phyloP scores from a whole-genome alignment of 2,329 filamentous ascomycete species.

The Cladobotryum mycophilum region DNA sequence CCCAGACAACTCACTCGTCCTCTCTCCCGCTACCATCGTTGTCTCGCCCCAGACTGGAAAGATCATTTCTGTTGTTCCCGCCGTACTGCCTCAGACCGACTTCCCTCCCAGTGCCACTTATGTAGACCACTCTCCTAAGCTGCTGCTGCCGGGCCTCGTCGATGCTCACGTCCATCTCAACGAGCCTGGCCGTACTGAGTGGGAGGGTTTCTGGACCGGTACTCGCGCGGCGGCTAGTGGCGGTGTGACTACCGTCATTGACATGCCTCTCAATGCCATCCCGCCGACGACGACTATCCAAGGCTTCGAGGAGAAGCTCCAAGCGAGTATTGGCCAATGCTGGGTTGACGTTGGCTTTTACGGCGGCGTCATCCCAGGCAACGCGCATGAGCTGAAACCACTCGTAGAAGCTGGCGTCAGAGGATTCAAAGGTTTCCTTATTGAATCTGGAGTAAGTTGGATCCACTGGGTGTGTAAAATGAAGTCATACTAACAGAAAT shows the following conservation, averaged over 20 bases:
- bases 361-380: slow-evolving; percentile 88
- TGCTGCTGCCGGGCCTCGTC: slow-evolving; percentile 85
- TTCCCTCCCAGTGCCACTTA: slow-evolving; percentile 72
- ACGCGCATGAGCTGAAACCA: slow-evolving; percentile 68
- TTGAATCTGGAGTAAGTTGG: slow-evolving; percentile 78
- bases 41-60: slow-evolving; percentile 76
- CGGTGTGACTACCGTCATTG: slow-evolving; percentile 91
- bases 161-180: slow-evolving; percentile 98
- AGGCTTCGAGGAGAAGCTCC: slow-evolving; percentile 77
- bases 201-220: slow-evolving; percentile 96
- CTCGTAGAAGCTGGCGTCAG: slow-evolving; percentile 81
- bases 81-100: slow-evolving; percentile 64
- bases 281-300: slow-evolving; percentile 87
- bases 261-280: slow-evolving; percentile 97
- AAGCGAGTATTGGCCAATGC: slow-evolving; percentile 77
- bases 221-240: slow-evolving; percentile 91
- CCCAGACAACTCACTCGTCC: slow-evolving; percentile 50
- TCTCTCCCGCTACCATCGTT: slow-evolving; percentile 78
- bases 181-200: slow-evolving; percentile 93
- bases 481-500: slow-evolving; percentile 14
- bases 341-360: slow-evolving; percentile 99
- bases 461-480: not conserved
- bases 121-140: slow-evolving; percentile 74
- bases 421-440: slow-evolving; percentile 96
- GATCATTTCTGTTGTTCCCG: slow-evolving; percentile 68